A percentile compares a stretch with the other conserved stretches of the same genome.
Conservation (phyloP, 2,329 filamentous ascomycete species). For the Talaromyces sp. region DNA sequence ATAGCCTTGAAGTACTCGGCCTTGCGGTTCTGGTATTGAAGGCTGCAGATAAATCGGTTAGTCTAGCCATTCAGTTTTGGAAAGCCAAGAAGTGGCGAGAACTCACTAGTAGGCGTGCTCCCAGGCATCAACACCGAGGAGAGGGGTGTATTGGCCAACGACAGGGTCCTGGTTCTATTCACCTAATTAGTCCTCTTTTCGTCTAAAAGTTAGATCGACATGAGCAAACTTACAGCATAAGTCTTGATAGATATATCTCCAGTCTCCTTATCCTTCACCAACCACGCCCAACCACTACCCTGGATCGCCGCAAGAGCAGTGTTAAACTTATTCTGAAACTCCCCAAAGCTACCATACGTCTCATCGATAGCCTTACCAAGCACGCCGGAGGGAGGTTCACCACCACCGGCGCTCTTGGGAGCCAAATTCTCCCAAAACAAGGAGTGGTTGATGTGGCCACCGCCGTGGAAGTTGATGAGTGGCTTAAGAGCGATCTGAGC, state of each 20-base stretch:
- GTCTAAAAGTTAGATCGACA: background rate
- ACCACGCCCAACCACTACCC: slow-evolving; percentile 62
- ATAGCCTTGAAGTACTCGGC: slow-evolving; percentile 90
- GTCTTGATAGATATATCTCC: slow-evolving; percentile 57
- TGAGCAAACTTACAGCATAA: slow-evolving; percentile 53
- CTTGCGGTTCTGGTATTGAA: slow-evolving; percentile 96
- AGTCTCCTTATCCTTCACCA: slow-evolving; percentile 60
- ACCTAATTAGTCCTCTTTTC: background rate
- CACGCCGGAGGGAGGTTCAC: slow-evolving; percentile 58
- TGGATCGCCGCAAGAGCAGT: slow-evolving; percentile 62
- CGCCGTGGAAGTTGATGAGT: slow-evolving; percentile 62
- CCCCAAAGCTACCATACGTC: slow-evolving; percentile 56
- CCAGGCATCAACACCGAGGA: slow-evolving; percentile 91
- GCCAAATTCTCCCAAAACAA: slow-evolving; percentile 67
- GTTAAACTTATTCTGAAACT: slow-evolving; percentile 62
- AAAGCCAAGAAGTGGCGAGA: background rate
- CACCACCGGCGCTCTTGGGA: slow-evolving; percentile 59
- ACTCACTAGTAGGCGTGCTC: slow-evolving; percentile 87
- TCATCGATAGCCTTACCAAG: slow-evolving; percentile 57
- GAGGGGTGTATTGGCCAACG: slow-evolving; percentile 72
- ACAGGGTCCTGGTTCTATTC: slow-evolving; percentile 79
- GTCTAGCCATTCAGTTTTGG: background rate
- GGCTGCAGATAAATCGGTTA: slow-evolving; percentile 41
- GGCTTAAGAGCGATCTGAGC: slow-evolving; percentile 58
- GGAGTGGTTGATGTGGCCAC: slow-evolving; percentile 61